Percentiles rank a stretch among this genome's conserved stretches.
Evolutionary conservation across 495 filamentous ascomycete species (phyloP).

Genomic region (Penicillium parvum): DNA sequence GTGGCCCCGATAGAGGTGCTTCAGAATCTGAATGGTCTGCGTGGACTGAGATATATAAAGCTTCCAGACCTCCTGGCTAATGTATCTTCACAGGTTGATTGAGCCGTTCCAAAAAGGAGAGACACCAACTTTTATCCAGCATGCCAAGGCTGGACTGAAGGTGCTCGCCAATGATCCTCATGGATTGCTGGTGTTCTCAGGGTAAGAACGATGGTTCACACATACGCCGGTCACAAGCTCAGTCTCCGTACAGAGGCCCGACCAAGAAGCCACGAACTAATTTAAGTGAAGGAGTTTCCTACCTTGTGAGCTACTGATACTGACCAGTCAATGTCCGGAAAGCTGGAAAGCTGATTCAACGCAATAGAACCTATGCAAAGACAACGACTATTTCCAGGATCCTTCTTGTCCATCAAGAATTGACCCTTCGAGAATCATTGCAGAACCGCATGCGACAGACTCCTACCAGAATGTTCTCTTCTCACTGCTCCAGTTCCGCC

Average conservation of each 20-base stretch:
- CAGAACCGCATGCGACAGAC: constrained; percentile 69
- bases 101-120: constrained; percentile 69
- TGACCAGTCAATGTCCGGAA: neutral
- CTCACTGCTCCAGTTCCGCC: constrained; percentile 57
- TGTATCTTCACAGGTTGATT: constrained; percentile 39
- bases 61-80: neutral
- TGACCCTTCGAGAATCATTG: constrained; percentile 30
- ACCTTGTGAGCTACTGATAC: constrained; percentile 38
- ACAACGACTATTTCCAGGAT: constrained; percentile 35
- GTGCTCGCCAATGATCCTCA: constrained; percentile 32
- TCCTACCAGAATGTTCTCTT: constrained; percentile 77
- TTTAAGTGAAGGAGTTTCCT: constrained; percentile 63
- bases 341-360: neutral
- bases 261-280: constrained; percentile 51
- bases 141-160: constrained; percentile 61
- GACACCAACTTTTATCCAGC: constrained; percentile 65
- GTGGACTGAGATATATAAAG: neutral
- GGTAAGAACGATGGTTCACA: constrained; percentile 41
- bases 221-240: neutral
- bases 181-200: constrained; percentile 62
- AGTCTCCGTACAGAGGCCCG: constrained; percentile 45
- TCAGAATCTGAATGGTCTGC: constrained; percentile 64
- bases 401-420: constrained; percentile 1
- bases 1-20: constrained; percentile 53
- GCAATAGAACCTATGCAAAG: constrained; percentile 44